These are phyloP conservation scores for Carex cristatella DNA, from an alignment of 176 grass and related monocot species.

Conservation along the genomic window DNA sequence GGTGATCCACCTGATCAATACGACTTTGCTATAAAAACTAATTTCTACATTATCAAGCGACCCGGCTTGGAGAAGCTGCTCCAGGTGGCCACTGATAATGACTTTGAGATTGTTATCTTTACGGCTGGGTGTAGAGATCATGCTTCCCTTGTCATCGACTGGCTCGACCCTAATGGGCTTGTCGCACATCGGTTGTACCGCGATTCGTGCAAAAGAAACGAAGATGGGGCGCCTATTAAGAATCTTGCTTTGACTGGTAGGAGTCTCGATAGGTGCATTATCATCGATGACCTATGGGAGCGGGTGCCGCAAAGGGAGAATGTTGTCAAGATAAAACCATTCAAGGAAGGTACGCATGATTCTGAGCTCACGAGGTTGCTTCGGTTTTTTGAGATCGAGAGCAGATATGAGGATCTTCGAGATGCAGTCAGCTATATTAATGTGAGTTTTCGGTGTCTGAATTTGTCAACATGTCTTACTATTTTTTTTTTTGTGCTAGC, in stretches of 20 bases:
- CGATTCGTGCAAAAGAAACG: background rate
- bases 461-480: background rate
- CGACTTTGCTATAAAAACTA: too few species aligned
- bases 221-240: background rate
- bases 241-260: conserved; percentile 7
- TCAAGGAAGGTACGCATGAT: background rate
- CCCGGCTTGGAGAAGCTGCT: background rate
- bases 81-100: background rate
- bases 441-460: background rate
- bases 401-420: background rate
- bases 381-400: background rate
- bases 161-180: background rate
- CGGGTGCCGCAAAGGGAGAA: background rate
- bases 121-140: background rate
- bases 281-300: background rate
- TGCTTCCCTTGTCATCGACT: background rate
- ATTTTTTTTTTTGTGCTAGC: background rate
- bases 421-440: background rate
- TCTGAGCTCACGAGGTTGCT: background rate
- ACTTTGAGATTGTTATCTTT: conserved; percentile 6
- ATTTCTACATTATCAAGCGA: background rate
- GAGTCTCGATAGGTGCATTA: background rate
- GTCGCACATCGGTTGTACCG: background rate
- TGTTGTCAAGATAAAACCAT: background rate
- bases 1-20: too few species aligned